Conservation (phyloP, 1,284 basidiomycete genomes). For the Porodaedalea pini region DNA sequence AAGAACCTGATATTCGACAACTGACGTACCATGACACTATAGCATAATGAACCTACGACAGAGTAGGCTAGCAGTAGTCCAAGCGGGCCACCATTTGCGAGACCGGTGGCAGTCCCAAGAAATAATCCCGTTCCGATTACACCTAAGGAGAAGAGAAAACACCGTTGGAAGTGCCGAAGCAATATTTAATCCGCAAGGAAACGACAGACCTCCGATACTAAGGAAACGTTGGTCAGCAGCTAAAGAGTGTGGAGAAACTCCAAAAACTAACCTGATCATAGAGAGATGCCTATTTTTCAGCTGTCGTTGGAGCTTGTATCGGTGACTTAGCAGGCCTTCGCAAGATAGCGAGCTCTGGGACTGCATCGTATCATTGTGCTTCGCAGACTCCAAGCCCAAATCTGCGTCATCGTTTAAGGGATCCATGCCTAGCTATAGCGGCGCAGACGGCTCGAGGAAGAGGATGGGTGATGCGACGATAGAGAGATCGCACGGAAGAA, state of each 20-base stretch:
- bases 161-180: not conserved
- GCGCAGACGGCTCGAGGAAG: not conserved
- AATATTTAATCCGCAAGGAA: not conserved
- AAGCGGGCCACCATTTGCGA: constrained; percentile 52
- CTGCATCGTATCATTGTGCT: not conserved
- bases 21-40: constrained; percentile 48
- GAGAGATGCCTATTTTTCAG: constrained; percentile 66
- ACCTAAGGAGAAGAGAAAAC: constrained; percentile 39
- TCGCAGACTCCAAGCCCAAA: not conserved
- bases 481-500: not conserved
- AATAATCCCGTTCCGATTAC: constrained; percentile 74
- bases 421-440: not conserved
- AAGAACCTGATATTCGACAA: not conserved
- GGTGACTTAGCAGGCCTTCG: constrained; percentile 7
- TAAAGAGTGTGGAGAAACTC: not conserved
- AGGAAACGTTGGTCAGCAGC: constrained; percentile 17
- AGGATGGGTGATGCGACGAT: not conserved
- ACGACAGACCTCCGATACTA: constrained; percentile 15
- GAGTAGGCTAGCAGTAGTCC: constrained; percentile 66
- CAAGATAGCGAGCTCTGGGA: constrained; percentile 7
- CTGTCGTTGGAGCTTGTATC: constrained; percentile 45
- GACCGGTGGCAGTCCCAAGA: constrained; percentile 57
- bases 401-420: not conserved
- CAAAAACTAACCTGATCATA: constrained; percentile 55
- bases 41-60: constrained; percentile 60